Conservation (phyloP, 106 monocot species). For the Apostasia shenzhenica region DNA sequence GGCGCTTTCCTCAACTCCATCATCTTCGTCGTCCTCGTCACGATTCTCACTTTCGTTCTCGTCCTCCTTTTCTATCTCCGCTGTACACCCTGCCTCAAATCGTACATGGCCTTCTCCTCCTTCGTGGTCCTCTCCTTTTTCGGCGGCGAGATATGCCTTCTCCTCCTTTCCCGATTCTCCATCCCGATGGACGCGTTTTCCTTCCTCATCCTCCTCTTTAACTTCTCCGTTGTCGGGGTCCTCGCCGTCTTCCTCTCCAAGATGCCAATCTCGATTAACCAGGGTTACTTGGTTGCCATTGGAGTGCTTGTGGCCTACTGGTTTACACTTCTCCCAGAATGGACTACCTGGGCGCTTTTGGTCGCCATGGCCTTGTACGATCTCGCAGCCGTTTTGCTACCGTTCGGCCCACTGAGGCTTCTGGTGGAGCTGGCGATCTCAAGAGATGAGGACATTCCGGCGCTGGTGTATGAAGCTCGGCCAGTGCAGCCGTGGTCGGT, state of each 20-base stretch:
- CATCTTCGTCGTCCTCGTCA: constrained; percentile 43
- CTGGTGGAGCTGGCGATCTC: constrained; percentile 89
- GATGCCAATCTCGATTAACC: constrained; percentile 53
- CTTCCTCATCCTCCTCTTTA: constrained; percentile 52
- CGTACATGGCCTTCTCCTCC: constrained; percentile 72
- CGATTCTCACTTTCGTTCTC: constrained; percentile 57
- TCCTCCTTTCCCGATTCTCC: constrained; percentile 34
- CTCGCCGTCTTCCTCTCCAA: constrained; percentile 28
- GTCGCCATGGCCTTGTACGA: constrained; percentile 82
- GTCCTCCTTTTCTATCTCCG: constrained; percentile 90
- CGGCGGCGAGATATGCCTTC: constrained; percentile 52
- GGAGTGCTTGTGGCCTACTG: constrained; percentile 83
- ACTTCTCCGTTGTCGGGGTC: constrained; percentile 64
- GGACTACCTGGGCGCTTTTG: constrained; percentile 90
- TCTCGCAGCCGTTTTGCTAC: constrained; percentile 79
- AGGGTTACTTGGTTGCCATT: constrained; percentile 67
- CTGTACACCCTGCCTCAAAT: constrained; percentile 53
- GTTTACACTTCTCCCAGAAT: constrained; percentile 88
- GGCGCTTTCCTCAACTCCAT: constrained; percentile 47
- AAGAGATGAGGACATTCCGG: constrained; percentile 87
- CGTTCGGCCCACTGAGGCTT: constrained; percentile 73
- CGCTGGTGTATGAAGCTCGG: constrained; percentile 86
- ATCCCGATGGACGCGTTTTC: constrained; percentile 50
- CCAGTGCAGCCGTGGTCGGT: constrained; percentile 33
- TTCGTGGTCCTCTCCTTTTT: constrained; percentile 62